phyloP scores from a whole-genome alignment of 768 basidiomycete species.

The Naganishia onofrii region DNA sequence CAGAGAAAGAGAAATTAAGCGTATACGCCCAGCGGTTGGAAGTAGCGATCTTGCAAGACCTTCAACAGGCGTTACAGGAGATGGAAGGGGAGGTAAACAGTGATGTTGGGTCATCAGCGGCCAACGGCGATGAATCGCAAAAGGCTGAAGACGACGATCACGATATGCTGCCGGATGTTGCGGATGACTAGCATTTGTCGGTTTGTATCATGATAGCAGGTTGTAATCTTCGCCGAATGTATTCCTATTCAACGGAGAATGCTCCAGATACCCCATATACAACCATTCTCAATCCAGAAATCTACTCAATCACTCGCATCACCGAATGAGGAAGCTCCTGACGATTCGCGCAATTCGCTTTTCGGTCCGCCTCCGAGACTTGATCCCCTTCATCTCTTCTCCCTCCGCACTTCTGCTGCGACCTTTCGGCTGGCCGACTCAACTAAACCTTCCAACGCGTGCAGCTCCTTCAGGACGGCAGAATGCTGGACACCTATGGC shows the following conservation, averaged over 20 bases:
- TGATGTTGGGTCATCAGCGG: not conserved
- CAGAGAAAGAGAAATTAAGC: constrained; percentile 8
- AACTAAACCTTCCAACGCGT: not conserved
- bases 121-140: not conserved
- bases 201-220: not conserved
- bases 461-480: constrained; percentile 20
- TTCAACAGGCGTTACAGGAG: constrained; percentile 17
- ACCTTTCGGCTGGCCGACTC: not conserved
- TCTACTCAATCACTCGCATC: not conserved
- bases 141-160: not conserved
- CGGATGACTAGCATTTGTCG: not conserved
- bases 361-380: not conserved
- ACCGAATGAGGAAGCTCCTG: not conserved
- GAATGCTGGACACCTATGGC: not conserved
- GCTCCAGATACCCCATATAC: not conserved
- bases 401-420: not conserved
- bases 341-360: not conserved
- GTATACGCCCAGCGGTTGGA: constrained; percentile 28
- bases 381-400: not conserved
- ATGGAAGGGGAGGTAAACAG: constrained; percentile 15
- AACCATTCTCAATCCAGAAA: not conserved
- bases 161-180: not conserved
- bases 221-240: not conserved
- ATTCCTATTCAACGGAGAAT: not conserved
- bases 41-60: constrained; percentile 20